Base-by-base conservation (phyloP, 371 early-diverging fungal species). In the Nematocida minor region DNA sequence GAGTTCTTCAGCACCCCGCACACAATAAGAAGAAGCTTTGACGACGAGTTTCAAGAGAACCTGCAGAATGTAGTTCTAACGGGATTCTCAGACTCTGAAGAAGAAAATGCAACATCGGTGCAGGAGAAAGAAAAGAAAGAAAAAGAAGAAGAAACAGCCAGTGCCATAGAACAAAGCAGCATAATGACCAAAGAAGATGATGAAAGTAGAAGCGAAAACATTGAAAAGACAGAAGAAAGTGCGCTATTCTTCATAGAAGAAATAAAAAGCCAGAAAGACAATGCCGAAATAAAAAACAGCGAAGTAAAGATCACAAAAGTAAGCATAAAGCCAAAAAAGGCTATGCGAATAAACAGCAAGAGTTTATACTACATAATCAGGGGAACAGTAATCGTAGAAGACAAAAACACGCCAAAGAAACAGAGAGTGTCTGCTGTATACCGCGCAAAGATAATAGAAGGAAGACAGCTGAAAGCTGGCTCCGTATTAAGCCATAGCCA, bases 391-490 rank as follows among this genome's bases (percentile, higher is more conserved):
- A 25, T 74, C 4, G 48, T 74, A 22, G 22, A 51, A 11, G 31
- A 68, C 22, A 14, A 27, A 20, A 29, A 36, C 2, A 34, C 22
- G 18, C 7, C 36, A 6, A 7, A 14, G 20, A 11, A 47, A 25
- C 18, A 41, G 25, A 16, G 7, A 38, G 46, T 29, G 11, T 36
- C 6, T 36, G 0, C 14, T 20, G 2, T 29, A 4, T 74, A 74
- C 47, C 48, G 38, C 27, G 40, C 49, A 11, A 36, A 41, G 11
- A 7, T 7, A 3, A 34, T 47, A 51, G 34, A 31, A 38, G 77
- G 77, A 66, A 62, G 29, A n/a, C n/a, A 18, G 16, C 25, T 74
- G 6, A 74, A 74, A 64, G 42, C 77, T 32, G 57, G 64, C 4
- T 11, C 31, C n/a, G 66, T 41, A 9, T 74, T 74, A 29, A 29